Evolutionary conservation across 768 basidiomycete genomes (phyloP), one percentile per base, ranked within the genome.

Genomic region (Gyrodon lividus): DNA sequence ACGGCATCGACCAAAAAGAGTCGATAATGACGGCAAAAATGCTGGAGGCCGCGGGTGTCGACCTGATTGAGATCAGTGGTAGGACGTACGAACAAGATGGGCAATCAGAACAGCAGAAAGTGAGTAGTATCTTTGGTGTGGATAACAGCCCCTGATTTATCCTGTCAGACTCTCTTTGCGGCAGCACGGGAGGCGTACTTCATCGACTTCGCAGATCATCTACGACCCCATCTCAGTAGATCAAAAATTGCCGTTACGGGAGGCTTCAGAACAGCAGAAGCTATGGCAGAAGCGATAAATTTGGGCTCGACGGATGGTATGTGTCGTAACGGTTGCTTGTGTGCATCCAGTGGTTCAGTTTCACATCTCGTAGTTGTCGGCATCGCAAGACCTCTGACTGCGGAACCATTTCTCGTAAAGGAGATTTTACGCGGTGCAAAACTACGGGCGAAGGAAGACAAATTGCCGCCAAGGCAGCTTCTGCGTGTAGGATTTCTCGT

Each of bases 11-110:
- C 16, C 45, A 41, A 5, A 67, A 72, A 16, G 75, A 77, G 50
- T 63, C 64, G 10, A 61, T 62, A 22, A 28, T 49, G 16, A 64
- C 69, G 0, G 68, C 67, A 35, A 46, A 59, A 30, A 49, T 65
- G 42, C 62, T 76, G 40, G 75, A 77, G 52, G 54, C 43, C 3
- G 58, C 55, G 0, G 63, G 65, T 4, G 60, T 76, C 9, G 74
- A 77, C 52, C 54, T 77, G 48, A 71, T 76, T 22, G 75, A 76
- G 53, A 61, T 76, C 42, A 71, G 65, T 5, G 74, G 74, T n/a
- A 69, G 72, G 17, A 68, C 65, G 0, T 75, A 74, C 48, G 70
- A 73, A 41, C 57, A 51, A 28, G 57, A n/a, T 6, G 19, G 34
- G 6, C 30, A 39, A 47, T 1, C n/a, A 8, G 28, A 17, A 30